A percentile compares a stretch with the other conserved stretches of the same genome.
phyloP scores from a whole-genome alignment of 2,329 filamentous ascomycete genomes.

The Nemania diffusa region DNA sequence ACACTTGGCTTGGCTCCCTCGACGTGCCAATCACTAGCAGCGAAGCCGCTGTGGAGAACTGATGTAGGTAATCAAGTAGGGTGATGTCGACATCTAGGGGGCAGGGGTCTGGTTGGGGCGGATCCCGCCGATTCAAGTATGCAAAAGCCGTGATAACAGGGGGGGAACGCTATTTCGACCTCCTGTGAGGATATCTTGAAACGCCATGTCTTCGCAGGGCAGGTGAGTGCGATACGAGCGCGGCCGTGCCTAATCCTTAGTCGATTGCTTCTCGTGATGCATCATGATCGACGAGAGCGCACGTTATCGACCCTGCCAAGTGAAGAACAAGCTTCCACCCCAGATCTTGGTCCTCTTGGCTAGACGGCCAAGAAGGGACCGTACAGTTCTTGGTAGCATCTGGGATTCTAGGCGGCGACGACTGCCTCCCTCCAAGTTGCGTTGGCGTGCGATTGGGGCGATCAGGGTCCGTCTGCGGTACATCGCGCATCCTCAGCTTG shows the following conservation, averaged over 20 bases:
- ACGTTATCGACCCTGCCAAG: slow-evolving; percentile 27
- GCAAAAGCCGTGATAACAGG: slow-evolving; percentile 18
- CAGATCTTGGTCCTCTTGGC: slow-evolving; percentile 28
- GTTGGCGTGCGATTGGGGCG: not conserved
- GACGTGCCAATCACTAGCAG: slow-evolving; percentile 15
- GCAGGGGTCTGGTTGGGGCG: slow-evolving; percentile 23
- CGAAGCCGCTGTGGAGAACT: slow-evolving; percentile 11
- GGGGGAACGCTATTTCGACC: not conserved
- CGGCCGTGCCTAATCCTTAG: not conserved
- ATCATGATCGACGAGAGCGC: not conserved
- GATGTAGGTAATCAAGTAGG: slow-evolving; percentile 11
- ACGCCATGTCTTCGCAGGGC: not conserved
- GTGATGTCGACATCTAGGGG: slow-evolving; percentile 26
- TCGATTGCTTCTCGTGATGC: not conserved
- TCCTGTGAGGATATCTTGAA: slow-evolving; percentile 8
- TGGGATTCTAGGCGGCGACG: not conserved
- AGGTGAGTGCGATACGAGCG: not conserved
- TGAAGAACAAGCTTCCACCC: slow-evolving; percentile 32
- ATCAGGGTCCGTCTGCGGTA: slow-evolving; percentile 21
- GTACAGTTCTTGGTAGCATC: slow-evolving; percentile 10
- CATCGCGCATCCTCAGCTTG: slow-evolving; percentile 19
- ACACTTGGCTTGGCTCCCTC: slow-evolving; percentile 32
- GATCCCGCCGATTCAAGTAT: slow-evolving; percentile 25
- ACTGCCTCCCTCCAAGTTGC: no score
- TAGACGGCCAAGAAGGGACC: slow-evolving; percentile 18